Evolutionary conservation across 129 eudicot species (phyloP).

Genomic region (Centrapalus pauciflorus): DNA sequence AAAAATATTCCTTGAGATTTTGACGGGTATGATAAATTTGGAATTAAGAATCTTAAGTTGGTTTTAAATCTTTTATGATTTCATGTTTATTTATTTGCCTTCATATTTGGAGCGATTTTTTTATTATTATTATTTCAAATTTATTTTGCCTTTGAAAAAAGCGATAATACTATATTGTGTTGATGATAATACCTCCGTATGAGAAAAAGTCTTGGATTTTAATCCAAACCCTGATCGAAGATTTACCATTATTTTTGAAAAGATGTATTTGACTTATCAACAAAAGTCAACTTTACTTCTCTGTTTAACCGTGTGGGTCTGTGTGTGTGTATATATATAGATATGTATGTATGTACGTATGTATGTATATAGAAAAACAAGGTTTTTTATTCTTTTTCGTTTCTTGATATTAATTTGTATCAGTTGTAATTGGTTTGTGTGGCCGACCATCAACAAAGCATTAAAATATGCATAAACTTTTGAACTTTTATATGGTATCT

Average conservation of each 20-base stretch:
- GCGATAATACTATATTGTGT: neutral
- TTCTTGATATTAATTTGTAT: neutral
- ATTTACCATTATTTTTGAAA: neutral
- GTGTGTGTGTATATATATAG: too few species aligned
- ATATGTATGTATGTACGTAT: neutral
- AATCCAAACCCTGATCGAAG: neutral
- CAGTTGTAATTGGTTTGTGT: neutral
- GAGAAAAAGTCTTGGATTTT: neutral
- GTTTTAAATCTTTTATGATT: neutral
- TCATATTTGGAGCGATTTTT: neutral
- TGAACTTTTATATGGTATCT: neutral
- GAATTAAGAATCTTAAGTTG: neutral
- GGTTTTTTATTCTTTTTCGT: neutral
- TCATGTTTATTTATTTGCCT: neutral
- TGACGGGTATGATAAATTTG: neutral
- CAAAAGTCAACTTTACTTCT: neutral
- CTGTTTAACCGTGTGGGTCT: too few species aligned
- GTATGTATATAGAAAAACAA: neutral
- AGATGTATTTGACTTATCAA: conserved; percentile 14
- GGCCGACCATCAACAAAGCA: neutral
- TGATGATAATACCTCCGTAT: neutral
- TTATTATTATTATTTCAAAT: neutral
- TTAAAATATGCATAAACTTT: neutral
- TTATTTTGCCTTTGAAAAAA: neutral
- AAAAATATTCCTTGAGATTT: neutral